phyloP scores from a whole-genome alignment of 331 rosid species.

The Cydonia oblonga region DNA sequence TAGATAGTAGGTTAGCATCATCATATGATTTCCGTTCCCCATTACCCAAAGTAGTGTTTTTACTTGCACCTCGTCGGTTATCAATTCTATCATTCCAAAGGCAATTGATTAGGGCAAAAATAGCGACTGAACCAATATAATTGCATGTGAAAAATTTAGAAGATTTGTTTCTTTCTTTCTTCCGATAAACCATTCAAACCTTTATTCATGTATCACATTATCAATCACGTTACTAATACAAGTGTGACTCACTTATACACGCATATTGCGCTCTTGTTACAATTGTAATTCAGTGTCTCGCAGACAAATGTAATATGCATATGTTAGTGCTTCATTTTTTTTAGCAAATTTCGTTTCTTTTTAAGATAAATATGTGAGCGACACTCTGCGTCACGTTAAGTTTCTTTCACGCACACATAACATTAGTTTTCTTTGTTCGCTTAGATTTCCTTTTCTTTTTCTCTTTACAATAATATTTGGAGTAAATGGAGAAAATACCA shows the following conservation, averaged over 20 bases:
- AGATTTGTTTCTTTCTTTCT: neutral
- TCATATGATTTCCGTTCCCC: neutral
- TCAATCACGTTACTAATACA: neutral
- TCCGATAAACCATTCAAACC: neutral
- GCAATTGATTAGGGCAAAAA: neutral
- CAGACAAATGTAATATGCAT: neutral
- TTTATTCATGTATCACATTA: neutral
- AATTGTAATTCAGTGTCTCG: neutral
- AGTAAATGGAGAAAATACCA: neutral
- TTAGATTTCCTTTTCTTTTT: too few species aligned
- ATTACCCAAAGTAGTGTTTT: neutral
- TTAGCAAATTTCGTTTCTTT: neutral
- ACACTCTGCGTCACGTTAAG: accelerated
- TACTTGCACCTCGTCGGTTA: neutral
- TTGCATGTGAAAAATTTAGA: neutral
- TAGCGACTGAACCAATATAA: neutral
- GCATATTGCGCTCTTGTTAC: neutral
- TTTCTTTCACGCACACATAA: neutral
- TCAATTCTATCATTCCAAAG: neutral
- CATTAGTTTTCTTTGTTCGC: neutral
- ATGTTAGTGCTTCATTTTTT: neutral
- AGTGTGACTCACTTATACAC: too few species aligned
- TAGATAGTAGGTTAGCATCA: too few species aligned
- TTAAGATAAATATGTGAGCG: neutral
- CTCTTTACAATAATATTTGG: too few species aligned